Evolutionary conservation across 805 yeast genomes (phyloP), one percentile per base, ranked within the genome.

Genomic region (Nakazawaea ernobii): DNA sequence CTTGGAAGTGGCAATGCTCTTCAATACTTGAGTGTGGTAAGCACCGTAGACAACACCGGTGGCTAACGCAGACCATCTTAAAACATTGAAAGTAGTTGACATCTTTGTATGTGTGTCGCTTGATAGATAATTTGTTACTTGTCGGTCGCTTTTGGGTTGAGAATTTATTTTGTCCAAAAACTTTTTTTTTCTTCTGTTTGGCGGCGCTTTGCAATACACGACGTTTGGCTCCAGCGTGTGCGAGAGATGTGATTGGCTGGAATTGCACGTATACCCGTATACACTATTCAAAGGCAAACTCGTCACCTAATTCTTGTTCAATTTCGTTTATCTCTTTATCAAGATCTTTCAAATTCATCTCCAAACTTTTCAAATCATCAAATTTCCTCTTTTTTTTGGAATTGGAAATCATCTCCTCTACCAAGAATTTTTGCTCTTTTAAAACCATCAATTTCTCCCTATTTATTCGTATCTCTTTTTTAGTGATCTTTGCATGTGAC

Each of bases 11-110:
- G 84, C 90, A 48, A 75, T 74, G 24, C 78, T 59, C 59, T 82
- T 81, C 59, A 89, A 75, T 46, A 75, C 67, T 62, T 78, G 71
- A 69, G 95, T 86, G 75, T 89, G 96, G 67, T 77, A 77, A 55
- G 89, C 86, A 59, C 99, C 99, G 71, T 87, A 88, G 52, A 80
- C 75, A 50, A 91, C 73, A 68, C 99, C 99, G 57, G 88, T 80
- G 46, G 86, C 92, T 57, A 92, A 78, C 47, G 95, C 84, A 57
- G 95, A 74, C 83, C 94, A 92, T 83, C 98, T 88, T 64, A 91
- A 79, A 62, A 91, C 81, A 67, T 77, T 77, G 48, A 71, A 63
- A 46, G 79, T 69, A 45, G 79, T 20, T 28, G 40, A 26, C 33
- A 35, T 32, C 32, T 15, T 28, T 24, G 6, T 33, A n/a, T 42